phyloP scores from a whole-genome alignment of 202 grass and related monocot species.

The Alloteropsis angusta region DNA sequence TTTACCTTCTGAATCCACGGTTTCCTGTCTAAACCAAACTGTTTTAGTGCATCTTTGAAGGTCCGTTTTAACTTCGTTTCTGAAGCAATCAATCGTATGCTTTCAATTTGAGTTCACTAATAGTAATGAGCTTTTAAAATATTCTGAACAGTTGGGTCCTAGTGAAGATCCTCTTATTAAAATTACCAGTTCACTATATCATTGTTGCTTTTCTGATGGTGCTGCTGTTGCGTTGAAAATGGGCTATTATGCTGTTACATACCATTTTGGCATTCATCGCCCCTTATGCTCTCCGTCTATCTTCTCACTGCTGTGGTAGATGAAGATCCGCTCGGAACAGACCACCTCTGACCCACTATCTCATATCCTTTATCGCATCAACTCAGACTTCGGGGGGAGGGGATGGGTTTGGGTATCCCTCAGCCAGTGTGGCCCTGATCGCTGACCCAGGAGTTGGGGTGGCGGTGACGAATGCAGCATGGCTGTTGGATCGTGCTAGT shows the following conservation, averaged over 20 bases:
- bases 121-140: constrained; percentile 1
- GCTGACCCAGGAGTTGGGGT: background rate
- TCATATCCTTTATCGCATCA: background rate
- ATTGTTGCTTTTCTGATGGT: background rate
- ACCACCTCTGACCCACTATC: background rate
- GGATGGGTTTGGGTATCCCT: background rate
- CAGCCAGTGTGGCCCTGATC: background rate
- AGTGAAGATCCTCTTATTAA: background rate
- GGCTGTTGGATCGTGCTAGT: background rate
- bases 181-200: background rate
- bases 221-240: background rate
- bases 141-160: background rate
- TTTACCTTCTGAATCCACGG: background rate
- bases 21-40: background rate
- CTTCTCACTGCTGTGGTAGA: background rate
- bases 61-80: background rate
- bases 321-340: background rate
- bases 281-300: background rate
- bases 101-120: background rate
- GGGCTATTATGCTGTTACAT: background rate
- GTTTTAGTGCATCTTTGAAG: background rate
- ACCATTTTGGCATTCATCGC: background rate
- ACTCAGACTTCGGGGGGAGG: background rate
- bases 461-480: background rate
- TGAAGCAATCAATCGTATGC: background rate